Evolutionary conservation across 768 basidiomycete genomes (phyloP).

Genomic region (Dentipellis sp.): DNA sequence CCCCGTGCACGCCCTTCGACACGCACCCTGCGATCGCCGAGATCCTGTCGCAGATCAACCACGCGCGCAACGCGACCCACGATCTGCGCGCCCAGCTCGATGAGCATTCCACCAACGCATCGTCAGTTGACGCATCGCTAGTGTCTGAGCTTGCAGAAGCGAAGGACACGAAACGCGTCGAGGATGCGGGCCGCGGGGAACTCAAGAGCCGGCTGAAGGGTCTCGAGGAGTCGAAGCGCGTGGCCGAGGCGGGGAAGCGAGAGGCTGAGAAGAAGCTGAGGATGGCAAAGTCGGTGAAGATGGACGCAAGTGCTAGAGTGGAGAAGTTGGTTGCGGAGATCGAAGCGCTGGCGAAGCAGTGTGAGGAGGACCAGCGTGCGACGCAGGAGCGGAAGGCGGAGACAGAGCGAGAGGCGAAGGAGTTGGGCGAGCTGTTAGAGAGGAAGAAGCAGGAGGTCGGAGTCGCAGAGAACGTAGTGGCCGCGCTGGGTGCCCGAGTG

Average conservation of each 20-base stretch:
- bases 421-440: slow-evolving; percentile 31
- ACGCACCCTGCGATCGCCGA: slow-evolving; percentile 66
- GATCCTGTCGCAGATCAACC: slow-evolving; percentile 63
- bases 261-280: slow-evolving; percentile 88
- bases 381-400: background rate
- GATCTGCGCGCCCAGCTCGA: slow-evolving; percentile 65
- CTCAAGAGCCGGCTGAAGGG: slow-evolving; percentile 75
- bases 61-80: slow-evolving; percentile 47
- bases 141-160: slow-evolving; percentile 62
- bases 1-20: slow-evolving; percentile 28
- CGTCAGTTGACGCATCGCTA: slow-evolving; percentile 44
- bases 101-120: slow-evolving; percentile 33
- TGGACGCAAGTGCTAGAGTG: slow-evolving; percentile 5
- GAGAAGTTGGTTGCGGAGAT: background rate
- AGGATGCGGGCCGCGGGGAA: slow-evolving; percentile 72
- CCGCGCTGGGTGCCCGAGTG: slow-evolving; percentile 48
- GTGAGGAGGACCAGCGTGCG: too few species aligned
- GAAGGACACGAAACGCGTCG: slow-evolving; percentile 72
- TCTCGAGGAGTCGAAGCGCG: slow-evolving; percentile 80
- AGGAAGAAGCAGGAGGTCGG: slow-evolving; percentile 36
- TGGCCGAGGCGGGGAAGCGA: slow-evolving; percentile 67
- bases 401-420: slow-evolving; percentile 21
- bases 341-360: background rate
- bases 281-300: slow-evolving; percentile 20
- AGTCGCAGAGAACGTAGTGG: slow-evolving; percentile 36